Evolutionary conservation across 116 monocot genomes (phyloP).

Genomic region (Zostera marina): DNA sequence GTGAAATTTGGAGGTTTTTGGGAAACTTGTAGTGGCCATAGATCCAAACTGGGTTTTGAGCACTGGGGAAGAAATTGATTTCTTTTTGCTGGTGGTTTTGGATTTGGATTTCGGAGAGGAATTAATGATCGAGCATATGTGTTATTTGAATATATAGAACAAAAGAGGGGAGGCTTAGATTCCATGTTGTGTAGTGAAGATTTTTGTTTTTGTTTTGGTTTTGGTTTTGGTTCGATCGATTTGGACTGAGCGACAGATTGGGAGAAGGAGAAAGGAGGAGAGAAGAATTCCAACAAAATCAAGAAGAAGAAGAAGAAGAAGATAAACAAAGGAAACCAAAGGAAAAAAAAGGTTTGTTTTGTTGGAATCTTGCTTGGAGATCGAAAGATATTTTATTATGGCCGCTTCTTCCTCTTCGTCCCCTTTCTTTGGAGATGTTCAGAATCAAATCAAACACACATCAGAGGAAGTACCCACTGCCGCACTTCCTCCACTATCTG

Average conservation of each 20-base stretch:
- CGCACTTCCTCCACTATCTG: constrained; percentile 6
- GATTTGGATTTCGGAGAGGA: constrained; percentile 5
- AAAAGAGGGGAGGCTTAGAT: constrained; percentile 7
- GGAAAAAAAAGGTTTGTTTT: constrained; percentile 4
- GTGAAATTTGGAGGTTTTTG: constrained; percentile 26
- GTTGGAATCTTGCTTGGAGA: constrained; percentile 5
- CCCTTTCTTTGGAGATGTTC: constrained; percentile 39
- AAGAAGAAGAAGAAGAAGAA: not conserved
- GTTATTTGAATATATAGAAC: constrained; percentile 11
- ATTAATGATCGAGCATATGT: too few relatives aligned
- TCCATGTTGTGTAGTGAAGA: constrained; percentile 15
- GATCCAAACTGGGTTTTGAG: constrained; percentile 12
- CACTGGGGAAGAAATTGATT: not conserved
- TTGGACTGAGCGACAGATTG: constrained; percentile 15
- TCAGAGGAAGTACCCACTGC: constrained; percentile 13
- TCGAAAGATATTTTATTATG: too few relatives aligned
- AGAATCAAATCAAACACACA: constrained; percentile 15
- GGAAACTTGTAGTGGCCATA: not conserved
- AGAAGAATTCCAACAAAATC: not conserved
- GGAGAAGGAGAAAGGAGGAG: not conserved
- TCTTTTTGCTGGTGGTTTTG: constrained; percentile 6
- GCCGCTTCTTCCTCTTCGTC: constrained; percentile 40
- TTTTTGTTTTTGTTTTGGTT: too few relatives aligned
- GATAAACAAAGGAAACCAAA: constrained; percentile 7
- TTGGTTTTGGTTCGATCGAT: constrained; percentile 18